Base-by-base conservation (phyloP, 2,329 filamentous ascomycete genomes). In the Talaromyces sp. region DNA sequence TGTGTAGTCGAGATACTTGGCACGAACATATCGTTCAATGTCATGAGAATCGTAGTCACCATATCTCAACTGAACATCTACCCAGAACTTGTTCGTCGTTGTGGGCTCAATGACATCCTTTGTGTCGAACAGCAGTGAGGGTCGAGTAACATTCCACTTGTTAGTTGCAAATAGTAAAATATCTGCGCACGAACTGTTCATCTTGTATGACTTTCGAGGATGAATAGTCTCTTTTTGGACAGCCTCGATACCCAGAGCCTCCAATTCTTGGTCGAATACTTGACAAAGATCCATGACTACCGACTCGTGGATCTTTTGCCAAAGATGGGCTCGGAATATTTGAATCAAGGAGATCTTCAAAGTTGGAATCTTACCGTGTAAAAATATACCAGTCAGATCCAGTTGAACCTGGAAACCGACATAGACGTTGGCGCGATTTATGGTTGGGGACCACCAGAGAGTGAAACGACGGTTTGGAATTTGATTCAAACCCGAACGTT, bases 181-280 rank as follows among this genome's bases (percentile, higher is more conserved):
- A 75, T 99, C 95, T 4, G 96, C 95, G 71, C 95, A 98, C 62
- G 93, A 98, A 71, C 93, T 97, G 82, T 99, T 99, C 95, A 99
- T 99, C 86, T 99, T 99, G 86, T 99, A 99, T 4, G 92, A 97
- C 79, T 99, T 99, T 85, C 95, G 86, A 58, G 95, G 95, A 81
- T 99, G 95, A 63, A 99, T 99, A 0, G 95, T 98, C 80, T 99
- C 95, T 78, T 99, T 99, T 74, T 99, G 95, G 4, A 98, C 95
- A 2, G 92, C 96, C 77, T 99, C 95, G 62, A 99, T 97, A 39
- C 93, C 93, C 4, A 99, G 82, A 33, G 95, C 92, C 75, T 99
- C 95, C 51, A 99, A 81, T 74, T 99, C 95, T 72, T 98, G 93
- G 68, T 99, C 95, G 69, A 99, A 96, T 15, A 99, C 95, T 73